Evolutionary conservation across 2,329 filamentous ascomycete genomes (phyloP).

Genomic region (Emergomyces orientalis): DNA sequence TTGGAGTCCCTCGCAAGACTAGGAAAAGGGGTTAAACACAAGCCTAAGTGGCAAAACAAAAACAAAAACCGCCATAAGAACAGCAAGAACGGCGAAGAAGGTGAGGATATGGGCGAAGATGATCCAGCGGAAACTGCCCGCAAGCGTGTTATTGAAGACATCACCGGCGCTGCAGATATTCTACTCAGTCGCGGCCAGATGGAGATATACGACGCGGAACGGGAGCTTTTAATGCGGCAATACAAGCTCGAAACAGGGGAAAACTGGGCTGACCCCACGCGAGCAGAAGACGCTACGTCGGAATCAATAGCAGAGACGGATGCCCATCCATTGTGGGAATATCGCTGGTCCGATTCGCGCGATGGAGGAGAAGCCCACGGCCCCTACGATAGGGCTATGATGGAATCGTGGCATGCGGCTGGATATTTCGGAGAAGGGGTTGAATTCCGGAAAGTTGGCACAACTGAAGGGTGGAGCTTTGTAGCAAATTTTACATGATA

Average conservation of each 20-base stretch:
- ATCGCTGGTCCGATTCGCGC: constrained; percentile 79
- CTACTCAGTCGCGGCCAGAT: constrained; percentile 71
- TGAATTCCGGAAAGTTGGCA: constrained; percentile 58
- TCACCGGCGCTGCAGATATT: constrained; percentile 84
- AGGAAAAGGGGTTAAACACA: constrained; percentile 54
- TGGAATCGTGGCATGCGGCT: constrained; percentile 83
- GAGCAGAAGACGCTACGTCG: constrained; percentile 23
- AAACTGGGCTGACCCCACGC: constrained; percentile 57
- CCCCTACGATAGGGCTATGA: constrained; percentile 73
- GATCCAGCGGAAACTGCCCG: constrained; percentile 61
- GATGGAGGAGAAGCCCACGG: constrained; percentile 73
- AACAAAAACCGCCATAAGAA: constrained; percentile 41
- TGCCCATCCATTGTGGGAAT: constrained; percentile 62
- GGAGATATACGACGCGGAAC: constrained; percentile 85
- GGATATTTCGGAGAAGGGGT: constrained; percentile 83
- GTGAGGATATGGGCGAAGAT: constrained; percentile 64
- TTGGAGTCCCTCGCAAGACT: constrained; percentile 79
- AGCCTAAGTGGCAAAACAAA: constrained; percentile 51
- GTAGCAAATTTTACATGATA: constrained; percentile 40
- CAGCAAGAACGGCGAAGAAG: constrained; percentile 25
- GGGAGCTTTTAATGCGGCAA: constrained; percentile 72
- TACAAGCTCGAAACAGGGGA: constrained; percentile 81
- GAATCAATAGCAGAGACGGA: constrained; percentile 25
- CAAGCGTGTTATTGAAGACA: constrained; percentile 64
- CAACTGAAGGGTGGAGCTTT: constrained; percentile 47